Percentiles rank a stretch among this genome's conserved stretches.
Evolutionary conservation across 495 filamentous ascomycete species (phyloP).

Genomic region (Aspergillus incahuasiensis): DNA sequence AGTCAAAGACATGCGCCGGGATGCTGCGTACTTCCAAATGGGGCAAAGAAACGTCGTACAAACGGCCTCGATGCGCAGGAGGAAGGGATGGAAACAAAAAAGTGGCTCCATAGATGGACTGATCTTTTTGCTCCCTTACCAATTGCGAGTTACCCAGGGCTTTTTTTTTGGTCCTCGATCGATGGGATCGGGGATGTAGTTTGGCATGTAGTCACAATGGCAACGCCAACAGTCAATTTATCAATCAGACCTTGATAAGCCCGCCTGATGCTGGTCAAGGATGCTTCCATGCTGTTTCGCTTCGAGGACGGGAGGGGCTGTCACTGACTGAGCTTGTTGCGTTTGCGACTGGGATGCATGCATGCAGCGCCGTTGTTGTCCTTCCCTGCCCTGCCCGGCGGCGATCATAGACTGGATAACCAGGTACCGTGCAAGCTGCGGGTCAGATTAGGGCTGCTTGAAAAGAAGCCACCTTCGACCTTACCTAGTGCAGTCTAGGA

Average conservation of each 20-base stretch:
- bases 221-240: background rate
- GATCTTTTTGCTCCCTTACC: background rate
- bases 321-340: conserved; percentile 3
- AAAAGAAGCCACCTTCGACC: background rate
- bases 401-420: background rate
- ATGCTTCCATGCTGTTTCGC: conserved; percentile 1
- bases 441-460: conserved; percentile 3
- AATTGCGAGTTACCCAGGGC: background rate
- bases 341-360: conserved; percentile 17
- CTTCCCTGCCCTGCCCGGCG: background rate
- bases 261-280: conserved; percentile 1
- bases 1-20: conserved; percentile 5
- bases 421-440: background rate
- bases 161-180: background rate
- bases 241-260: background rate
- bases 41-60: conserved; percentile 10
- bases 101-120: conserved; percentile 9
- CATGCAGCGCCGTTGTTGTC: conserved; percentile 16
- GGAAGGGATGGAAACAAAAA: background rate
- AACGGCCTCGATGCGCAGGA: conserved; percentile 9
- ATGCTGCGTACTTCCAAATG: conserved; percentile 6
- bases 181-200: background rate
- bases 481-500: background rate
- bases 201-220: background rate
- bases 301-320: conserved; percentile 4